Evolutionary conservation across 2,329 filamentous ascomycete genomes (phyloP), one percentile per base, ranked within the genome.

Genomic region (Beauveria brongniartii): DNA sequence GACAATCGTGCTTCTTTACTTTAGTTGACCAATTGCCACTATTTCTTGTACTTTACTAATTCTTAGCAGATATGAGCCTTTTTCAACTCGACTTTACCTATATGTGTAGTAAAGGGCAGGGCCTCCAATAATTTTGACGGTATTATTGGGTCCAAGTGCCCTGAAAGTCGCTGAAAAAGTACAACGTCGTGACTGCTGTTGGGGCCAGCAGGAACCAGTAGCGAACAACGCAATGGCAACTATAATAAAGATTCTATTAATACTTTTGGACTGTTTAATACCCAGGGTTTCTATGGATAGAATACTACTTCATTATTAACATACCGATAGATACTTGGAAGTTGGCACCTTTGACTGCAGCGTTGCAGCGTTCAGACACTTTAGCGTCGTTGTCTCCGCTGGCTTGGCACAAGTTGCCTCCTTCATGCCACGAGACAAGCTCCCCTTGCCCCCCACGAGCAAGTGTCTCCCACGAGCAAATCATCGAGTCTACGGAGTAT

Each of bases 311-410:
- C 14, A 37, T 37, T 5, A 37, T 14, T 14, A 14, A 16, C 34
- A 37, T 14, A 37, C 12, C 12, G 34, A 6, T 37, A 37, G 34
- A 37, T 37, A 14, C 12, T 16, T 37, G 34, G 4, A 37, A 14
- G 34, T 37, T 37, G 34, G 34, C 34, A 37, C 34, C 34, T 14
- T 37, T 37, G 34, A 37, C 34, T 37, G 24, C 8, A 30, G 18
- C n/a, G 48, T 53, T 40, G 50, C 30, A 54, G 14, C 12, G 12
- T 37, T 37, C 12, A 54, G 14, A 24, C 37, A 20, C 34, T 54
- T 37, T 54, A 47, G 54, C 54, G 16, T 47, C 28, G 54, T 56
- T 30, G 41, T 56, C 54, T 56, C 53, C 41, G 54, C 28, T 46
- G 26, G 24, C 26, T 56, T 47, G 41, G 18, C 41, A 47, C 10